Base-by-base conservation (phyloP, 1,284 basidiomycete genomes). In the Microbotryum intermedium region DNA sequence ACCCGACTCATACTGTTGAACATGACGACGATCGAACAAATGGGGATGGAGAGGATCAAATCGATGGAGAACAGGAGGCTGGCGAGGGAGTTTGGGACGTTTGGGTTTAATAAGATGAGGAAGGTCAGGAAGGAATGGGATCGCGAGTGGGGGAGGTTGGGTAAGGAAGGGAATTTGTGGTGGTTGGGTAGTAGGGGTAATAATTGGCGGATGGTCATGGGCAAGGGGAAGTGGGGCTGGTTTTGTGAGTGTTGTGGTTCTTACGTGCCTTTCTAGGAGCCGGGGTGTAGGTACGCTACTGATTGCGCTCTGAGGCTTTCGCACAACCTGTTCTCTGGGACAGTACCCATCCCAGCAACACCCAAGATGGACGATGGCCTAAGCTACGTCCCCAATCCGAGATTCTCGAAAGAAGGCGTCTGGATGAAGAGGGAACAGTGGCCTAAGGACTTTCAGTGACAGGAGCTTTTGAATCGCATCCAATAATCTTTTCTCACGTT, bases 191-290 rank as follows among this genome's bases (percentile, higher is more conserved):
- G 78, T 66, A 64, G 65, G 47, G 71, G 78, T 23, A 74, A 74
- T 45, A 88, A 85, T 65, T 91, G 87, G 87, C 80, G 81, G 68
- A 79, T 81, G 55, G 83, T 85, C 28, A 90, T 92, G 86, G 89
- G 89, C 7, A 71, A 70, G 46, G 79, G 75, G 59, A 73, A 75
- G 58, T 78, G 79, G 73, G 81, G 82, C 28, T 90, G 88, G 88
- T 78, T 90, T 64, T 39, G 65, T 67, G 53, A 6, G 64, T 63
- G 25, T 18, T 11, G 16, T 2, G 21, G 21, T n/a, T 29, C 25
- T 50, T 16, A 13, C 34, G 11, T 29, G 6, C 13, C 23, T 18
- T 21, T 46, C 39, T 3, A 29, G n/a, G n/a, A n/a, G n/a, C n/a
- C n/a, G n/a, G n/a, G n/a, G n/a, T n/a, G n/a, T n/a, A n/a, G n/a